Evolutionary conservation across 306 rosid genomes (phyloP).

Genomic region (Potentilla sterilis): DNA sequence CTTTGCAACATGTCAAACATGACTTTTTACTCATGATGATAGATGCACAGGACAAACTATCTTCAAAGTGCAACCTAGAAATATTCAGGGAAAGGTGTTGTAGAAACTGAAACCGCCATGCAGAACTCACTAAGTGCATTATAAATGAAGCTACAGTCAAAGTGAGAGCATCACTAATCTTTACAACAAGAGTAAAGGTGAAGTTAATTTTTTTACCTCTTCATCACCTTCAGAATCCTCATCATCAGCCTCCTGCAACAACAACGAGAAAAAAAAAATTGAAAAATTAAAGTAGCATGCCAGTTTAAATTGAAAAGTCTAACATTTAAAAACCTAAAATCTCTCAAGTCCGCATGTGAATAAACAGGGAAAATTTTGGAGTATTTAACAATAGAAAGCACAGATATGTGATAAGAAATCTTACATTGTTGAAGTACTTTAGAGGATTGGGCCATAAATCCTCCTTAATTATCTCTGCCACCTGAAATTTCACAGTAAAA

Average conservation of each 20-base stretch:
- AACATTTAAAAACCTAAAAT: too few relatives aligned
- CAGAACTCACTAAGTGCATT: neutral
- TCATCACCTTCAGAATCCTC: constrained; percentile 54
- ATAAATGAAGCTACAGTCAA: neutral
- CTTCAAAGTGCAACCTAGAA: neutral
- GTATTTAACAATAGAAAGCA: neutral
- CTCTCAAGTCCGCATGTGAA: too few relatives aligned
- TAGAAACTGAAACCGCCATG: neutral
- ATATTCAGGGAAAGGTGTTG: neutral
- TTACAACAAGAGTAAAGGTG: neutral
- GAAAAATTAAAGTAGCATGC: neutral
- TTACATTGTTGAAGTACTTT: constrained; percentile 66
- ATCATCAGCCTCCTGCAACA: constrained; percentile 58
- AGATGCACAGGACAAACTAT: neutral
- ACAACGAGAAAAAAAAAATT: constrained; percentile 12
- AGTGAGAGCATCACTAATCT: neutral
- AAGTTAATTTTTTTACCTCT: constrained; percentile 32
- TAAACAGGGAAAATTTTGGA: neutral
- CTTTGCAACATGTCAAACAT: neutral
- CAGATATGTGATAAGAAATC: neutral
- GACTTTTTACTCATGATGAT: neutral
- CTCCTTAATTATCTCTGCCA: constrained; percentile 65
- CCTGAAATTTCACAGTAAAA: constrained; percentile 40
- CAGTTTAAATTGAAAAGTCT: neutral
- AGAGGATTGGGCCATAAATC: constrained; percentile 81